Evolutionary conservation across 768 basidiomycete genomes (phyloP).

Genomic region (Psilocybe cyanescens): DNA sequence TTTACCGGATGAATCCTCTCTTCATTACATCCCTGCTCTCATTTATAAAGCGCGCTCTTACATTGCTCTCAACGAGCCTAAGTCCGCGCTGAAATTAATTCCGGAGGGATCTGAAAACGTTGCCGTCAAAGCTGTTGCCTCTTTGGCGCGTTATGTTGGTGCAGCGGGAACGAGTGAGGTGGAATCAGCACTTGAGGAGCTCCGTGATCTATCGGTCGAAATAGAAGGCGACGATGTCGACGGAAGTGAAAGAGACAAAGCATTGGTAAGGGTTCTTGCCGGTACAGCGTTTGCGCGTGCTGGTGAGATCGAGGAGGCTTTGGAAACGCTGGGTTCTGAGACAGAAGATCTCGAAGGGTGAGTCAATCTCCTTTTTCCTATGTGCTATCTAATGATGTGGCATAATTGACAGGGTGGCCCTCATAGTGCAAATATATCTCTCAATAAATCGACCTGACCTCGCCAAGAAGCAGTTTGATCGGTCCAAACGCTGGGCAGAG

Average conservation of each 20-base stretch:
- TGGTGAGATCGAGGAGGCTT: conserved; percentile 88
- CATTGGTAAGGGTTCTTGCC: conserved; percentile 76
- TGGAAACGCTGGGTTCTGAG: conserved; percentile 83
- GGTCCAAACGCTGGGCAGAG: conserved; percentile 84
- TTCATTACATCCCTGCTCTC: conserved; percentile 66
- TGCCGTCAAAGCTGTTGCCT: conserved; percentile 68
- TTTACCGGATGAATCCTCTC: conserved; percentile 62
- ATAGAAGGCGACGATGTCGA: conserved; percentile 81
- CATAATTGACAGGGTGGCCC: conserved; percentile 60
- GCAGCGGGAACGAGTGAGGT: conserved; percentile 45
- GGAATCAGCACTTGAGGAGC: conserved; percentile 73
- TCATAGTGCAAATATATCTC: conserved; percentile 86
- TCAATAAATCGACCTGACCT: conserved; percentile 89
- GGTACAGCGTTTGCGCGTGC: conserved; percentile 87
- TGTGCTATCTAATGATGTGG: neutral
- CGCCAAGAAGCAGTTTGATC: conserved; percentile 84
- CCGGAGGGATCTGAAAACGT: conserved; percentile 64
- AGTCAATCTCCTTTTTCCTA: conserved; percentile 39
- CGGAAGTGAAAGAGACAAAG: conserved; percentile 68
- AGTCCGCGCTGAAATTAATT: conserved; percentile 59
- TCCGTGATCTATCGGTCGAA: conserved; percentile 86
- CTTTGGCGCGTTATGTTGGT: conserved; percentile 73
- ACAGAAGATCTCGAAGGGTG: conserved; percentile 88
- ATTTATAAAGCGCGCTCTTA: conserved; percentile 81
- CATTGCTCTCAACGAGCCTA: conserved; percentile 68